Conservation (phyloP, 2,329 filamentous ascomycete genomes). For the Elsinoe ampelina region DNA sequence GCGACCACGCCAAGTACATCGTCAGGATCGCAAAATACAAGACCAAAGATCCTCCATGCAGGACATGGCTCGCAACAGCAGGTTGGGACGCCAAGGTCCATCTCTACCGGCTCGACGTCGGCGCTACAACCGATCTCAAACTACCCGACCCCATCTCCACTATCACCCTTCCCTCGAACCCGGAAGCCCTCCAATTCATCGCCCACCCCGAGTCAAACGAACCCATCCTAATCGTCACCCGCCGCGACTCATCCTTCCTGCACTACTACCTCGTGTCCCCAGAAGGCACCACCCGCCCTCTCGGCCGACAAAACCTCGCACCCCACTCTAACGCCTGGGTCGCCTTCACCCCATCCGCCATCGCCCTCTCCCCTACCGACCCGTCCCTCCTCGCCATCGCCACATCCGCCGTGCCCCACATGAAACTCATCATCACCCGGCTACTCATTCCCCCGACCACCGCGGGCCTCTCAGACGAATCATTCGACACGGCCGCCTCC, state of each 20-base stretch:
- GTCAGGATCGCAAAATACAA: slow-evolving; percentile 39
- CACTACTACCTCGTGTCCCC: slow-evolving; percentile 43
- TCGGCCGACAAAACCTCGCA: slow-evolving; percentile 52
- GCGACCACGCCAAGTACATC: slow-evolving; percentile 51
- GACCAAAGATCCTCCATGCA: slow-evolving; percentile 22
- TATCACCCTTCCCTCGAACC: slow-evolving; percentile 43
- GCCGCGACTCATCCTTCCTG: slow-evolving; percentile 50
- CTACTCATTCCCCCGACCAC: slow-evolving; percentile 42
- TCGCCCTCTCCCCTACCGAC: slow-evolving; percentile 48
- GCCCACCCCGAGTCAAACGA: slow-evolving; percentile 38
- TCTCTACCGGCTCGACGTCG: slow-evolving; percentile 35
- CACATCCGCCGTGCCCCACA: slow-evolving; percentile 51
- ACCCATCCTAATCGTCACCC: slow-evolving; percentile 44
- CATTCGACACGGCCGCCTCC: slow-evolving; percentile 27
- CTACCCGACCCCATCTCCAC: slow-evolving; percentile 34
- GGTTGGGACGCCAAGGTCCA: slow-evolving; percentile 52
- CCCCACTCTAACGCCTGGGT: slow-evolving; percentile 57
- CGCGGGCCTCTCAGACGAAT: not conserved
- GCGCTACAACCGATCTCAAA: slow-evolving; percentile 21
- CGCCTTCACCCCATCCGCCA: slow-evolving; percentile 50
- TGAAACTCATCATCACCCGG: slow-evolving; percentile 53
- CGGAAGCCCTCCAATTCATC: slow-evolving; percentile 48
- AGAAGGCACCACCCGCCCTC: slow-evolving; percentile 28
- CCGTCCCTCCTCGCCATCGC: slow-evolving; percentile 48
- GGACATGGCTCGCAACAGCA: slow-evolving; percentile 44